These are phyloP conservation scores for Venturia asperata DNA, from an alignment of 2,329 filamentous ascomycete genomes.

Conservation along the genomic window DNA sequence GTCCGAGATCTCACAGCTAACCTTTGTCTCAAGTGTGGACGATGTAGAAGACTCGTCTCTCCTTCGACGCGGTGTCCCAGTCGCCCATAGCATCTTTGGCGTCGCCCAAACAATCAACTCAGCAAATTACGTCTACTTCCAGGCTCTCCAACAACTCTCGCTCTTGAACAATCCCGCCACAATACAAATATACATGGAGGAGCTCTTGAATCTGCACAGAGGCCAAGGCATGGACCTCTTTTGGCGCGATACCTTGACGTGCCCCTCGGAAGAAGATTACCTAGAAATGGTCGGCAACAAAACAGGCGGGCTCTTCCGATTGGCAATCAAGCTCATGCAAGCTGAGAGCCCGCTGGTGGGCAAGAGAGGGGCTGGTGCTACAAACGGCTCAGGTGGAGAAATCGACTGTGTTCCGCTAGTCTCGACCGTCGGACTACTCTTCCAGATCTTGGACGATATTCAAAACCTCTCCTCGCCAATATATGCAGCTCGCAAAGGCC, in stretches of 20 bases:
- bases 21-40: conserved; percentile 49
- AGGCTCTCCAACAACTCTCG: conserved; percentile 66
- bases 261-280: conserved; percentile 81
- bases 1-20: conserved; percentile 17
- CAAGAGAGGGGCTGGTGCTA: conserved; percentile 11
- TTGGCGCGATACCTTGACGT: conserved; percentile 79
- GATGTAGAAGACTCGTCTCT: conserved; percentile 79
- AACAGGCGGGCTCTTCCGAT: conserved; percentile 76
- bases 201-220: conserved; percentile 75
- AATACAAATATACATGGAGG: conserved; percentile 69
- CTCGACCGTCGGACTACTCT: conserved; percentile 76
- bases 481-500: conserved; percentile 83
- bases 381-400: background rate
- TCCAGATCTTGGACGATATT: conserved; percentile 91
- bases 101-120: conserved; percentile 84
- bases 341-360: conserved; percentile 51
- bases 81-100: conserved; percentile 78
- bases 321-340: conserved; percentile 84
- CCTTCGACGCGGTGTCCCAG: conserved; percentile 70
- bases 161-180: conserved; percentile 61
- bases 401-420: conserved; percentile 75
- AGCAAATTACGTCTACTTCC: conserved; percentile 84
- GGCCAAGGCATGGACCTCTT: conserved; percentile 89
- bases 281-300: conserved; percentile 93
- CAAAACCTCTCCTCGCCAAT: conserved; percentile 60